Percentiles rank a stretch among this genome's conserved stretches.
Evolutionary conservation across 1,284 basidiomycete species (phyloP).

Genomic region (Boletus holoroseus): DNA sequence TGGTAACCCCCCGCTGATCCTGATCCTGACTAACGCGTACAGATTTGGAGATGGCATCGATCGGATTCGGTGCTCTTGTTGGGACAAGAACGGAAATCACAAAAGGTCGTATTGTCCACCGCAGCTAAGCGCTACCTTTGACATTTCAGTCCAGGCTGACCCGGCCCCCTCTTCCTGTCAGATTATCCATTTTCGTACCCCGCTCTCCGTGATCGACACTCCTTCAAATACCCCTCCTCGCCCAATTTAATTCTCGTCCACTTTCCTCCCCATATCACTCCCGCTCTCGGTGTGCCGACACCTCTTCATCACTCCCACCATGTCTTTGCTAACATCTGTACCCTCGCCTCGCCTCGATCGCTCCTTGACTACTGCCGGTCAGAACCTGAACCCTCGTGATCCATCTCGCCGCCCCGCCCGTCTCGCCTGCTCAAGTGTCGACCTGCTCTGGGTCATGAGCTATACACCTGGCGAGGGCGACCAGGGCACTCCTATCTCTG

Average conservation of each 20-base stretch:
- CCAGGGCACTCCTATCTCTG: conserved; percentile 51
- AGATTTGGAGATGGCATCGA: neutral
- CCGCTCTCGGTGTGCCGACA: neutral
- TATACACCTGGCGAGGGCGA: conserved; percentile 60
- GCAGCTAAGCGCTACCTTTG: neutral
- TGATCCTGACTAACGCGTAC: neutral
- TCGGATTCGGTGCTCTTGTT: conserved; percentile 26
- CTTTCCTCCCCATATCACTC: neutral
- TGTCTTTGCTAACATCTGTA: neutral
- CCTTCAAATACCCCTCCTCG: conserved; percentile 9
- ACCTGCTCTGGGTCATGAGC: conserved; percentile 55
- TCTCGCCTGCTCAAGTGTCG: conserved; percentile 38
- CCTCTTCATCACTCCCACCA: neutral
- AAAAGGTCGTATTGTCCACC: conserved; percentile 20
- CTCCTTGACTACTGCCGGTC: conserved; percentile 15
- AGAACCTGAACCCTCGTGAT: conserved; percentile 15
- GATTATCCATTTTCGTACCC: conserved; percentile 15
- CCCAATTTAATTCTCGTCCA: conserved; percentile 24
- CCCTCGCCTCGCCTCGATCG: neutral
- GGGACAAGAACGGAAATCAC: conserved; percentile 19
- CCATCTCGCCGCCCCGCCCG: conserved; percentile 25
- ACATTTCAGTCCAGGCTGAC: neutral
- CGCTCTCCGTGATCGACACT: conserved; percentile 16
- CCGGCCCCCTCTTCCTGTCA: conserved; percentile 4
- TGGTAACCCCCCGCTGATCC: conserved; percentile 22